A percentile compares a stretch with the other conserved stretches of the same genome.
These are phyloP conservation scores for Daldinia childiae DNA, from an alignment of 495 filamentous ascomycete genomes.

Conservation along the genomic window DNA sequence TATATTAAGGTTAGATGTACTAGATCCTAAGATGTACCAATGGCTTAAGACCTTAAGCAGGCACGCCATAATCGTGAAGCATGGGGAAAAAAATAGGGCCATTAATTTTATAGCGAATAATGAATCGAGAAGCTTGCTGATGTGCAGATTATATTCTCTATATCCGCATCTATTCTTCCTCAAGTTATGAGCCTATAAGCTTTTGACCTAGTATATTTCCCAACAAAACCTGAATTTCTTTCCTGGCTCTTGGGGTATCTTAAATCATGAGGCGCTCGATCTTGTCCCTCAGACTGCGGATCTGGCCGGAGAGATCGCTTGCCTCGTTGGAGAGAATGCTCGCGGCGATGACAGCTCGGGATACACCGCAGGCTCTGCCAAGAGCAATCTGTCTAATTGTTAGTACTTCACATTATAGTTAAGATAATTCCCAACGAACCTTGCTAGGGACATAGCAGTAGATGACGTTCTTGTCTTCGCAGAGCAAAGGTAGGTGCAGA, in stretches of 20 bases:
- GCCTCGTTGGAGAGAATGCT: conserved; percentile 95
- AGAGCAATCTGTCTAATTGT: conserved; percentile 65
- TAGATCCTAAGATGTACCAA: conserved; percentile 1
- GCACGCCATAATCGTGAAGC: not conserved
- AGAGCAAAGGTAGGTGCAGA: conserved; percentile 88
- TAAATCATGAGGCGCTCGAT: conserved; percentile 97
- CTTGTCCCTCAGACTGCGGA: conserved; percentile 88
- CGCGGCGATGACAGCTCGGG: conserved; percentile 83
- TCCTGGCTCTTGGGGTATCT: conserved; percentile 44
- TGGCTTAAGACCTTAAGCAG: not conserved
- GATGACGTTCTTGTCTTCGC: conserved; percentile 80
- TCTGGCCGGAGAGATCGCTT: conserved; percentile 84
- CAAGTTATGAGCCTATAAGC: not conserved
- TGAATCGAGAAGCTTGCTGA: not conserved
- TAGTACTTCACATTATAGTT: conserved; percentile 3
- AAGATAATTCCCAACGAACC: conserved; percentile 30
- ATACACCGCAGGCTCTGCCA: conserved; percentile 85
- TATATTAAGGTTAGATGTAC: not conserved
- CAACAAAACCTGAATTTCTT: conserved; percentile 20
- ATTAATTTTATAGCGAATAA: not conserved
- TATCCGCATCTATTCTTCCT: conserved; percentile 2
- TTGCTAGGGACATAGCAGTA: conserved; percentile 76
- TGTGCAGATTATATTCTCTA: conserved; percentile 18
- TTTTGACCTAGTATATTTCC: conserved; percentile 12
- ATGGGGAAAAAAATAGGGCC: not conserved